Conservation (phyloP, 192 early-diverging fungal genomes). For the Linnemannia elongata region DNA sequence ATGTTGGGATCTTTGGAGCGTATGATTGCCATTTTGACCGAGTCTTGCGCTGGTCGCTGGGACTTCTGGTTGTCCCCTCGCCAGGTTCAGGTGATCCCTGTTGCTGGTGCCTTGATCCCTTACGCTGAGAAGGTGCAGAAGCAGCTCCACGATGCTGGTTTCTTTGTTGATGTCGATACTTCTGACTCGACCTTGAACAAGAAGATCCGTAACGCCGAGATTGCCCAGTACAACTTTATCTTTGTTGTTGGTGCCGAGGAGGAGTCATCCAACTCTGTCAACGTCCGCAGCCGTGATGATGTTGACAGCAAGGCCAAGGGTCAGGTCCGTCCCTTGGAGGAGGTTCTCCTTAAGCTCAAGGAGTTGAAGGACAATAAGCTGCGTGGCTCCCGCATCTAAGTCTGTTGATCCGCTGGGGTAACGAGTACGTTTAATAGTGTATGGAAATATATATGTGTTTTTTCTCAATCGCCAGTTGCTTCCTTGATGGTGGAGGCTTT, state of each 20-base stretch:
- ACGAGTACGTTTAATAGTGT: neutral
- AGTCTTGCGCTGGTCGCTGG: conserved; percentile 98
- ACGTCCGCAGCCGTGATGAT: conserved; percentile 92
- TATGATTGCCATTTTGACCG: conserved; percentile 94
- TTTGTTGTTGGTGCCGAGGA: conserved; percentile 94
- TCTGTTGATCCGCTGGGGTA: neutral
- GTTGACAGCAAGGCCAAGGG: conserved; percentile 86
- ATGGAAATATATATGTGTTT: neutral
- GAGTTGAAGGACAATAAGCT: conserved; percentile 76
- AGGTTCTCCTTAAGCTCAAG: conserved; percentile 77
- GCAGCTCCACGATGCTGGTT: conserved; percentile 77
- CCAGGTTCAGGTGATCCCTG: conserved; percentile 92
- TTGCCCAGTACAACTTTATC: conserved; percentile 97
- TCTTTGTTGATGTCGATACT: conserved; percentile 90
- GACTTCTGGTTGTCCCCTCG: conserved; percentile 96
- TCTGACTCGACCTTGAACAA: conserved; percentile 92
- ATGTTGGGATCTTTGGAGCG: conserved; percentile 98
- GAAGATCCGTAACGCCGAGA: conserved; percentile 97
- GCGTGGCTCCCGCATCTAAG: conserved; percentile 70
- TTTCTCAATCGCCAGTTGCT: neutral
- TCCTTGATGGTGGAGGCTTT: neutral
- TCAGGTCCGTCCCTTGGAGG: conserved; percentile 79
- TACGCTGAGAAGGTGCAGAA: conserved; percentile 87
- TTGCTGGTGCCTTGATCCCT: conserved; percentile 79
- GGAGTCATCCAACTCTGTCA: conserved; percentile 81